Evolutionary conservation across 1,284 basidiomycete genomes (phyloP).

Genomic region (Puccinia polysora): DNA sequence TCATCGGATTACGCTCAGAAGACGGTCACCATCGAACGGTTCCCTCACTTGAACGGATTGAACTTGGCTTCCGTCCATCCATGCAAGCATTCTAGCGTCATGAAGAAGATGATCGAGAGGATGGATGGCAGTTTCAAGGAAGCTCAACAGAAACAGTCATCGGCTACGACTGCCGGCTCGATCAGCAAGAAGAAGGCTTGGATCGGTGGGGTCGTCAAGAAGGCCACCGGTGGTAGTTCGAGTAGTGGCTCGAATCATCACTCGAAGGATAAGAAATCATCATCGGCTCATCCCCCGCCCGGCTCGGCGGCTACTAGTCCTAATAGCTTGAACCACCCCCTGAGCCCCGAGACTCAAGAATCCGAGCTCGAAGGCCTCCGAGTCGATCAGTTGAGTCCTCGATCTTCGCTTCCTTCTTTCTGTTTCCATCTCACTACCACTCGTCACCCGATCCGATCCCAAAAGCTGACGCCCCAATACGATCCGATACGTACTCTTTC

Average conservation of each 20-base stretch:
- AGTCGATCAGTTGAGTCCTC: constrained; percentile 68
- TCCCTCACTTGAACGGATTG: constrained; percentile 75
- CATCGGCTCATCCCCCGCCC: too few relatives aligned
- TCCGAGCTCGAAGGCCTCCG: constrained; percentile 78
- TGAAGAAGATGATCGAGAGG: constrained; percentile 99
- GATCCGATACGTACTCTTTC: too few relatives aligned
- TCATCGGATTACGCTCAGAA: constrained; percentile 96
- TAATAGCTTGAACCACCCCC: constrained; percentile 54
- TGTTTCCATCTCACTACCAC: too few relatives aligned
- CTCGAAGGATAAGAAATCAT: constrained; percentile 48
- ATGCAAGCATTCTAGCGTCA: constrained; percentile 97
- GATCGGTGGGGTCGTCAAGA: constrained; percentile 63
- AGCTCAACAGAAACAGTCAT: constrained; percentile 58
- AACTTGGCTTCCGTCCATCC: constrained; percentile 79
- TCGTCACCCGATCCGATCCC: too few relatives aligned
- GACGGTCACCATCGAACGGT: constrained; percentile 96
- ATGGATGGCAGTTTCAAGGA: constrained; percentile 67
- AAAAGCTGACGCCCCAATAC: too few relatives aligned
- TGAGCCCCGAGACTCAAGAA: constrained; percentile 57
- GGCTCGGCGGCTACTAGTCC: constrained; percentile 56
- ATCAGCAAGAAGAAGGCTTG: constrained; percentile 78
- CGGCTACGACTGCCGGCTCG: constrained; percentile 47
- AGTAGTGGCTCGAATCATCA: constrained; percentile 35
- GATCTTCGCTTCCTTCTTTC: not conserved
- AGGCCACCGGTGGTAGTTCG: constrained; percentile 60